phyloP scores from a whole-genome alignment of 768 basidiomycete genomes.

The Amanita molliuscula region DNA sequence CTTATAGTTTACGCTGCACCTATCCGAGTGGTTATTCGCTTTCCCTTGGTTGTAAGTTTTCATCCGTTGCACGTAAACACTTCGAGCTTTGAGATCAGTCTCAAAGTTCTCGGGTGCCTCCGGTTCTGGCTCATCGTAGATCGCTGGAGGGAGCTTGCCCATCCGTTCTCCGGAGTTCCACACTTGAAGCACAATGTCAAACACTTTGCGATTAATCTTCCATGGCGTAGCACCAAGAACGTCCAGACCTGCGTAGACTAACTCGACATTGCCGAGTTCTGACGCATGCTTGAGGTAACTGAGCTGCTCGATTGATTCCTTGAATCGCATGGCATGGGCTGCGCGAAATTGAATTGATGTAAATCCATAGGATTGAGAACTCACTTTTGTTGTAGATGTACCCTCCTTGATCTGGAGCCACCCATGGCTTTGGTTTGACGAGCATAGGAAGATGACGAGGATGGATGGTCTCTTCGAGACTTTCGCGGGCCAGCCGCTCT shows the following conservation, averaged over 20 bases:
- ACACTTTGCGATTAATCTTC: constrained; percentile 73
- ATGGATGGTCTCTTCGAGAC: constrained; percentile 61
- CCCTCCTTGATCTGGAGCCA: constrained; percentile 64
- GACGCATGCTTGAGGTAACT: constrained; percentile 71
- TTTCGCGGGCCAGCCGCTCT: constrained; percentile 69
- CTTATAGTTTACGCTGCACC: constrained; percentile 93
- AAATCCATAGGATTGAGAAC: constrained; percentile 13
- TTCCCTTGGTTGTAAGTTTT: constrained; percentile 46
- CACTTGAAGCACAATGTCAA: constrained; percentile 63
- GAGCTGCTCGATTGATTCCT: constrained; percentile 79
- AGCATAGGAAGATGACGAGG: constrained; percentile 97
- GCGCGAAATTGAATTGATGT: constrained; percentile 4
- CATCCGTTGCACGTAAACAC: constrained; percentile 42
- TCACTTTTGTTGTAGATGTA: constrained; percentile 73
- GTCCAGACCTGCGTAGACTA: constrained; percentile 83
- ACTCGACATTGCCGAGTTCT: constrained; percentile 63
- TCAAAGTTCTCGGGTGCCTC: constrained; percentile 31
- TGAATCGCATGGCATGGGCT: constrained; percentile 82
- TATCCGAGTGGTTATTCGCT: constrained; percentile 80
- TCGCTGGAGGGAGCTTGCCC: constrained; percentile 75
- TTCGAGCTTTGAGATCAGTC: constrained; percentile 45
- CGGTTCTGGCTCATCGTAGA: constrained; percentile 58
- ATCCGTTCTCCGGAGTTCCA: constrained; percentile 84
- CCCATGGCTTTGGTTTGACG: constrained; percentile 83
- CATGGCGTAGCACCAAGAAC: constrained; percentile 86